Percentiles rank a stretch among this genome's conserved stretches.
Evolutionary conservation across 306 rosid species (phyloP).

Genomic region (Herpetospermum pedunculosum): DNA sequence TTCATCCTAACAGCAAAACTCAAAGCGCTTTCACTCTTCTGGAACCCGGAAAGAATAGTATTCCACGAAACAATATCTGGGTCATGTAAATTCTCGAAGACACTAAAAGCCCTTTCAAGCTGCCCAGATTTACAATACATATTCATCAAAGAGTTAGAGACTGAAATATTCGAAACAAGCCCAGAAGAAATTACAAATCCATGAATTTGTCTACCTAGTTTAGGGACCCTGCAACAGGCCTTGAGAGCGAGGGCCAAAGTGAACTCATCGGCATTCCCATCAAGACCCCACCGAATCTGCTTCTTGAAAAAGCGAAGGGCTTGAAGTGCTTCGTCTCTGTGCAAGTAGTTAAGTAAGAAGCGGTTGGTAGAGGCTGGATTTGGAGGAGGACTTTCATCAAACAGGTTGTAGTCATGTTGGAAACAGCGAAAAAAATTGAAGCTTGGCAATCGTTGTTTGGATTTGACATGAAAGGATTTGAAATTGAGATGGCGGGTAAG

Average conservation of each 20-base stretch:
- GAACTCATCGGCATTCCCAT: constrained; percentile 29
- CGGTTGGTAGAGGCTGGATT: constrained; percentile 29
- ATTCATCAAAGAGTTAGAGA: constrained; percentile 69
- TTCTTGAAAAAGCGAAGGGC: constrained; percentile 41
- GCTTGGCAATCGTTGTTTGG: constrained; percentile 9
- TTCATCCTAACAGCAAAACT: constrained; percentile 46
- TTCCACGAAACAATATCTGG: constrained; percentile 79
- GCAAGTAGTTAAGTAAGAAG: constrained; percentile 35
- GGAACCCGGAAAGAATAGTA: constrained; percentile 66
- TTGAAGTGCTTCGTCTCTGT: constrained; percentile 22
- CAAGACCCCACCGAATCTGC: constrained; percentile 21
- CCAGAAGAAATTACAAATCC: constrained; percentile 40
- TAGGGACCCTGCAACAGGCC: constrained; percentile 51
- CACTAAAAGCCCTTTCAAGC: constrained; percentile 26
- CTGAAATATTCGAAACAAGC: constrained; percentile 26
- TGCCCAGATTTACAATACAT: constrained; percentile 59
- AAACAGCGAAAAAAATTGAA: constrained; percentile 14
- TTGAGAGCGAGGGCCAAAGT: constrained; percentile 50
- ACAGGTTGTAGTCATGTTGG: constrained; percentile 31
- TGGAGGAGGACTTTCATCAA: constrained; percentile 38
- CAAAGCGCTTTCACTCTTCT: constrained; percentile 44
- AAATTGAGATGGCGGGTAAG: constrained; percentile 28
- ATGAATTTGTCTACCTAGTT: constrained; percentile 48
- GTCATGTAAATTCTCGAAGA: constrained; percentile 40
- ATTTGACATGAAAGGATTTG: constrained; percentile 11